Evolutionary conservation across 2,329 filamentous ascomycete species (phyloP), one percentile per base, ranked within the genome.

Genomic region (Paraconiothyrium brasiliense): DNA sequence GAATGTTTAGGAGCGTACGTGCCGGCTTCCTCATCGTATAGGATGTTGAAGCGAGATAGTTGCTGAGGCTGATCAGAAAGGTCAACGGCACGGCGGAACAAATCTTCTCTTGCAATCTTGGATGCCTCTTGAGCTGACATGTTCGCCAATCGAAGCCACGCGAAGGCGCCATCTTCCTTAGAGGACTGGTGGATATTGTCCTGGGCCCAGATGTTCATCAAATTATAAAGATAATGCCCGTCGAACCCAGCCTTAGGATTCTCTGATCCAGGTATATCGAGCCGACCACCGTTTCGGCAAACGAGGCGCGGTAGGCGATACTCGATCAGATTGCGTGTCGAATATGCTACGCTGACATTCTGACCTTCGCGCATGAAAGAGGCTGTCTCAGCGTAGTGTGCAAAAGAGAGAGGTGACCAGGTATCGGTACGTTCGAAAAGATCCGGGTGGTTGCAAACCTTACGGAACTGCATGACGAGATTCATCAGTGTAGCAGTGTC

Each of bases 401-500:
- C 88, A 70, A 91, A 89, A 0, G 92, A 91, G 71, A 94, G 90
- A 0, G 95, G 93, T 9, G 94, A 97, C 27, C 87, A 90, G 9
- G 93, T 97, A 63, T 98, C 94, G 10, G 94, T 94, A 49, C 95
- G 90, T 79, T 99, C 94, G 70, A 99, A 99, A 37, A 99, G 81
- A 80, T 99, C 95, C 0, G 95, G 95, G 76, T 99, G 95, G 75
- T 99, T 99, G 83, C 95, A 99, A 60, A 99, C 95, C 82, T 99
- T 99, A 71, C 95, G 89, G 87, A 99, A 99, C 81, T 99, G 95
- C 95, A 99, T 99, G 66, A 99, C 95, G 67, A 99, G 84, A 79
- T 99, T 99, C 95, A 99, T 98, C 72, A 99, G 82, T 1, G 94
- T 98, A 44, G 94, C 94, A 39, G 92, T 97, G 76, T 98, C 95